Evolutionary conservation across 257 asterid species (phyloP).

Genomic region (Solanum pennellii): DNA sequence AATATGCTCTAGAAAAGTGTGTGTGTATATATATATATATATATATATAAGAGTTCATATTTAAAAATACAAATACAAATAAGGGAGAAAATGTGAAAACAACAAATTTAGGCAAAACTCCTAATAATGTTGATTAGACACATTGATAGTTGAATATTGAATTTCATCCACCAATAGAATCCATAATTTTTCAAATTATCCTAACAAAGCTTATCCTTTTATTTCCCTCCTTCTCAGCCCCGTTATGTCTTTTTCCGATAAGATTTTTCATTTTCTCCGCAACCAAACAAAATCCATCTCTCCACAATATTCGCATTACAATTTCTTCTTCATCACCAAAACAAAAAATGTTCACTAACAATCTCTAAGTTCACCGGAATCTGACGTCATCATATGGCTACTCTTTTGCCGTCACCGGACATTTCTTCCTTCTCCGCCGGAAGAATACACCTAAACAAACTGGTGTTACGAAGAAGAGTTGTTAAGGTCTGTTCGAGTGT

Average conservation of each 20-base stretch:
- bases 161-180: slow-evolving; percentile 12
- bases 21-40: too few relatives aligned
- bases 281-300: slow-evolving; percentile 1
- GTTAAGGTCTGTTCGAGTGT: slow-evolving; percentile 32
- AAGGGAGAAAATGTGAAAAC: background rate
- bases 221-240: slow-evolving; percentile 21
- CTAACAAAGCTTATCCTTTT: slow-evolving; percentile 5
- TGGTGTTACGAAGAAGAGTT: slow-evolving; percentile 16
- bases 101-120: background rate
- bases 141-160: background rate
- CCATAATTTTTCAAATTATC: background rate
- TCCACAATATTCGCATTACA: background rate
- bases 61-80: background rate
- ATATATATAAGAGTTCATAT: background rate
- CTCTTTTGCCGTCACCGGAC: slow-evolving; percentile 26
- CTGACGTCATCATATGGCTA: slow-evolving; percentile 19
- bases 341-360: background rate
- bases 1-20: background rate
- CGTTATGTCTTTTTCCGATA: slow-evolving; percentile 25
- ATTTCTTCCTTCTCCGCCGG: slow-evolving; percentile 7
- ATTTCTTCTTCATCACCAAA: background rate
- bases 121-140: background rate
- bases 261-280: background rate
- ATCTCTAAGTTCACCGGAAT: slow-evolving; percentile 17
- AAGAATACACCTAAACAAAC: background rate